Percentiles rank a stretch among this genome's conserved stretches.
phyloP scores from a whole-genome alignment of 2,329 filamentous ascomycete genomes.

The Xylariales sp. region DNA sequence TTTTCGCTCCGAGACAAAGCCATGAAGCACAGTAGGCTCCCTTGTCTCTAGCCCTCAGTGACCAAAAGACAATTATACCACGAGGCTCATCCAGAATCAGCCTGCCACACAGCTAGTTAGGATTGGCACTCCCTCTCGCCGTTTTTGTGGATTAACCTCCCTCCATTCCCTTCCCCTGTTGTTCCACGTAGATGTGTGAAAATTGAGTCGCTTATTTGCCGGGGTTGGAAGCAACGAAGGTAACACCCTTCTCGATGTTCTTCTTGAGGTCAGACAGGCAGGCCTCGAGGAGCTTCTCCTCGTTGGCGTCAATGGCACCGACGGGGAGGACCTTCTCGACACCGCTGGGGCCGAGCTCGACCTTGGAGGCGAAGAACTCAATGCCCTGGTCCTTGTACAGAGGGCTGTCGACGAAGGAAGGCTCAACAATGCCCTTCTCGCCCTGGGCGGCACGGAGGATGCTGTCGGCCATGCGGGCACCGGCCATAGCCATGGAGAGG shows the following conservation, averaged over 20 bases:
- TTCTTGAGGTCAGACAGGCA: slow-evolving; percentile 80
- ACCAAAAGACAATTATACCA: neutral
- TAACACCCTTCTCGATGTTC: slow-evolving; percentile 90
- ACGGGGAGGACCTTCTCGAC: slow-evolving; percentile 89
- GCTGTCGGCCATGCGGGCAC: slow-evolving; percentile 79
- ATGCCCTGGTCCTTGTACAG: slow-evolving; percentile 98
- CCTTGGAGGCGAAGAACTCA: slow-evolving; percentile 92
- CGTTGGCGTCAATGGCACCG: slow-evolving; percentile 76
- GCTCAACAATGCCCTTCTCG: slow-evolving; percentile 92
- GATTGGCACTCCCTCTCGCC: too few species aligned
- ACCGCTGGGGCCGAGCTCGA: slow-evolving; percentile 95
- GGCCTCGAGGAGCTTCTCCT: slow-evolving; percentile 86
- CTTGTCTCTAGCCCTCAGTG: slow-evolving; percentile 1
- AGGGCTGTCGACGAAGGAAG: slow-evolving; percentile 93
- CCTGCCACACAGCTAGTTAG: slow-evolving; percentile 1
- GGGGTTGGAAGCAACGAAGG: slow-evolving; percentile 56
- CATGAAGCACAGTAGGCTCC: slow-evolving; percentile 3
- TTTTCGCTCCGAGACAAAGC: slow-evolving; percentile 8
- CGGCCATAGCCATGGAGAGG: slow-evolving; percentile 98
- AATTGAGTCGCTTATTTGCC: slow-evolving; percentile 31
- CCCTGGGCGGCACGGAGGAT: slow-evolving; percentile 89
- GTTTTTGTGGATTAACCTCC: neutral
- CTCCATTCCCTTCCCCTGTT: neutral
- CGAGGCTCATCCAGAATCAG: neutral
- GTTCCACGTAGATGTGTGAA: neutral